Evolutionary conservation across 2,329 filamentous ascomycete species (phyloP).

Genomic region (Sporothrix sp.): DNA sequence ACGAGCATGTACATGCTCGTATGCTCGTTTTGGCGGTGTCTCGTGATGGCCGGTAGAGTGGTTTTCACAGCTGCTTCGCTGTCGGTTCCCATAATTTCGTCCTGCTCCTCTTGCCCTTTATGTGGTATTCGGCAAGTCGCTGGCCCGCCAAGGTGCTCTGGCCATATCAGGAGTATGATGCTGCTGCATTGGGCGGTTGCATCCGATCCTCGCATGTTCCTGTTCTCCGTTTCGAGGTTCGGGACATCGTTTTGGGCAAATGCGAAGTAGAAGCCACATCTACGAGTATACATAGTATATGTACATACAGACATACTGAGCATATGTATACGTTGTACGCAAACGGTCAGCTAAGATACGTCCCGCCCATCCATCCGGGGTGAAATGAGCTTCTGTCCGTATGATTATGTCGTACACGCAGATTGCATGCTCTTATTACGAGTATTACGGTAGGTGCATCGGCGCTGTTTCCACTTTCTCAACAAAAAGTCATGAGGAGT

Average conservation of each 20-base stretch:
- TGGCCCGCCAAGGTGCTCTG: neutral
- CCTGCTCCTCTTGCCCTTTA: neutral
- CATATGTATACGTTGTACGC: too few species aligned
- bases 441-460: too few species aligned
- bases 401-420: too few species aligned
- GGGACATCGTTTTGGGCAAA: too few species aligned
- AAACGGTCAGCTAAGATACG: too few species aligned
- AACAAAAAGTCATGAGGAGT: neutral
- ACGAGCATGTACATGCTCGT: too few species aligned
- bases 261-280: too few species aligned
- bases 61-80: neutral
- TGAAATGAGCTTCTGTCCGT: too few species aligned
- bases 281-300: too few species aligned
- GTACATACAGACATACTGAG: too few species aligned
- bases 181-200: neutral
- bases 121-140: neutral
- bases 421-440: too few species aligned
- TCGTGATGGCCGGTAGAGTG: neutral
- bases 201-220: constrained; percentile 1
- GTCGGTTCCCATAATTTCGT: neutral
- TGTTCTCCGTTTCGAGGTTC: neutral
- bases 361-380: too few species aligned
- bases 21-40: neutral
- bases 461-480: neutral
- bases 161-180: neutral